Base-by-base conservation (phyloP, 331 rosid genomes). In the Rosa hybrid region DNA sequence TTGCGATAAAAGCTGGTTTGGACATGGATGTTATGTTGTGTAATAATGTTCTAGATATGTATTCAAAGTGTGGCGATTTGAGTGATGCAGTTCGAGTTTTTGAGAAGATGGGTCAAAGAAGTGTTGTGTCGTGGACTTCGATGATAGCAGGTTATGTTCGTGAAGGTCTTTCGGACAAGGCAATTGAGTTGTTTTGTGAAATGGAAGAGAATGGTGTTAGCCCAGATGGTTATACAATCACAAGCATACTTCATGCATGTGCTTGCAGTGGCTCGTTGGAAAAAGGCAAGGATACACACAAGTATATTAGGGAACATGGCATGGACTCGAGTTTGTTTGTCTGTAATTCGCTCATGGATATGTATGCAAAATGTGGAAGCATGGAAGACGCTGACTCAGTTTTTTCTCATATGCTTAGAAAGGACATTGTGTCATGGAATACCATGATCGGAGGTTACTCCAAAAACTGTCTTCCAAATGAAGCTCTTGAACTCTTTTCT, bases 351-450 rank as follows among this genome's bases (percentile, higher is more conserved):
- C 94, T 93, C 71, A 83, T 86, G 92, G 93, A 93, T 84, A 93
- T 91, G 97, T 90, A 90, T 84, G 94, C 94, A 56, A 93, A 91
- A 87, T 91, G 97, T 76, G 91, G 98, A 77, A 87, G 90, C 86
- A 87, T 90, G 91, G 88, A 85, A 71, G 94, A 93, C 49, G 94
- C 98, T 79, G 81, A 74, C 79, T 70, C 42, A n/a, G 83, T 93
- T 68, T 88, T 93, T 79, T 87, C 88, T 79, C 78, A 63, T 78
- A 84, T 87, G 79, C 87, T 77, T 17, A 54, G 68, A 50, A 91
- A 87, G 87, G 93, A 91, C 63, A 68, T 79, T 70, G 86, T 91
- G 51, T 90, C 94, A 2, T 93, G 97, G 97, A 93, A 93, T 77
- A 85, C 97, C 30, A 86, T 91, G 87, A 86, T 93, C 0, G 94